A percentile compares a stretch with the other conserved stretches of the same genome.
Evolutionary conservation across 2,329 filamentous ascomycete species (phyloP).

Genomic region (Phialophora tarda): DNA sequence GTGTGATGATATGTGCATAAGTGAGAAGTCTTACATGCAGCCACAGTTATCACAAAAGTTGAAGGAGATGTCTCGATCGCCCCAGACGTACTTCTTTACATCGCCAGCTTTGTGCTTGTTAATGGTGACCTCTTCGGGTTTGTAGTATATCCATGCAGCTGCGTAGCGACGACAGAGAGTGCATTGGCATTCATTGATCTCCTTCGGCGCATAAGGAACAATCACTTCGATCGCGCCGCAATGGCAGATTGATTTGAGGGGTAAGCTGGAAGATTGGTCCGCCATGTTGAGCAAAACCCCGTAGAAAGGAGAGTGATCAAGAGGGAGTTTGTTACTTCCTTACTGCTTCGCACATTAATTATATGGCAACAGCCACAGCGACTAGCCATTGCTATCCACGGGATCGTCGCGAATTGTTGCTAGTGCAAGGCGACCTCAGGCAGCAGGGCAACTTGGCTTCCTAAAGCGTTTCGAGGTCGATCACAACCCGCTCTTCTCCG

Average conservation of each 20-base stretch:
- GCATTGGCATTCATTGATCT: conserved; percentile 42
- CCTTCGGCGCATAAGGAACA: conserved; percentile 38
- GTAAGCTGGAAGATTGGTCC: conserved; percentile 5
- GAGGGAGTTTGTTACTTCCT: conserved; percentile 4
- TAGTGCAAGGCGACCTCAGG: conserved; percentile 13
- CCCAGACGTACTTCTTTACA: conserved; percentile 29
- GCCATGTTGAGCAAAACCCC: conserved; percentile 13
- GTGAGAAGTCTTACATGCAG: conserved; percentile 27
- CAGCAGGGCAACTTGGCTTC: neutral
- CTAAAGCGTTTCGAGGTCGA: no score
- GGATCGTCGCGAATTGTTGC: conserved; percentile 13
- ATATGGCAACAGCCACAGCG: conserved; percentile 6
- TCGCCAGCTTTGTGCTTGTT: conserved; percentile 24
- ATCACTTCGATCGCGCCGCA: conserved; percentile 41
- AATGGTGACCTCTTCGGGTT: conserved; percentile 40
- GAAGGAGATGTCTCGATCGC: conserved; percentile 30
- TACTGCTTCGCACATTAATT: conserved; percentile 5
- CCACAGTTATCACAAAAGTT: conserved; percentile 33
- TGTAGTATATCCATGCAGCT: conserved; percentile 44
- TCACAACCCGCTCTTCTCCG: no score
- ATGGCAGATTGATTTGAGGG: conserved; percentile 38
- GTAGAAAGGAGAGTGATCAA: conserved; percentile 8
- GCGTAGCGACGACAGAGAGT: conserved; percentile 43
- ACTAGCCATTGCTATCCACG: conserved; percentile 3
- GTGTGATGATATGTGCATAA: neutral